Evolutionary conservation across 768 basidiomycete species (phyloP).

Genomic region (Kwoniella europaea): DNA sequence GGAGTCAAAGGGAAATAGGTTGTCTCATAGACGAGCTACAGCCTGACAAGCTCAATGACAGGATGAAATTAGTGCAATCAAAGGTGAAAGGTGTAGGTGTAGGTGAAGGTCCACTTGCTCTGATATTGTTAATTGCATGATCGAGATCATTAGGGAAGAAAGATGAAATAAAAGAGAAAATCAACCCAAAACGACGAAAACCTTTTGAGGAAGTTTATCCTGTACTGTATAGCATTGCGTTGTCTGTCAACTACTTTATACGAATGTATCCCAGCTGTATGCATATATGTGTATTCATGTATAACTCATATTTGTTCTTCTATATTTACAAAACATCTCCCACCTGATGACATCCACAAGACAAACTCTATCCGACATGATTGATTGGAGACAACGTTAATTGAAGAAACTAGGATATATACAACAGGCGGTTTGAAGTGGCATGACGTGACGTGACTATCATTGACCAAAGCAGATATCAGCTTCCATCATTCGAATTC

Average conservation of each 20-base stretch:
- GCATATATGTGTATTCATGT: neutral
- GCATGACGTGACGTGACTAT: neutral
- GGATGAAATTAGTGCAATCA: neutral
- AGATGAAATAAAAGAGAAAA: too few species aligned
- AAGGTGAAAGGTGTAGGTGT: neutral
- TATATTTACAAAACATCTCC: neutral
- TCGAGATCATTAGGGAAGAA: neutral
- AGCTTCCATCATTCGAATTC: neutral
- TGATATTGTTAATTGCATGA: neutral
- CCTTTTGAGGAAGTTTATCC: too few species aligned
- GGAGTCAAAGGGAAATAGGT: neutral
- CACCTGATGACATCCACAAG: neutral
- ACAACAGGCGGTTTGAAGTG: too few species aligned
- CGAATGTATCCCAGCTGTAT: neutral
- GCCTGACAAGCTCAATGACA: neutral
- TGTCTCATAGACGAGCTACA: conserved; percentile 1
- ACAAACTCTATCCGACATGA: too few species aligned
- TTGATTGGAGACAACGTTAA: too few species aligned
- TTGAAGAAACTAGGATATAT: too few species aligned
- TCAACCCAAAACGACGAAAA: too few species aligned
- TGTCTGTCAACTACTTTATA: too few species aligned
- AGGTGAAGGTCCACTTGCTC: neutral
- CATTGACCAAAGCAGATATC: neutral
- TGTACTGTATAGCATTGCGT: too few species aligned
- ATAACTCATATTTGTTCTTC: neutral